Evolutionary conservation across 1,139 yeast species (phyloP), one percentile per base, ranked within the genome.

Genomic region (Taiozyma sp.): DNA sequence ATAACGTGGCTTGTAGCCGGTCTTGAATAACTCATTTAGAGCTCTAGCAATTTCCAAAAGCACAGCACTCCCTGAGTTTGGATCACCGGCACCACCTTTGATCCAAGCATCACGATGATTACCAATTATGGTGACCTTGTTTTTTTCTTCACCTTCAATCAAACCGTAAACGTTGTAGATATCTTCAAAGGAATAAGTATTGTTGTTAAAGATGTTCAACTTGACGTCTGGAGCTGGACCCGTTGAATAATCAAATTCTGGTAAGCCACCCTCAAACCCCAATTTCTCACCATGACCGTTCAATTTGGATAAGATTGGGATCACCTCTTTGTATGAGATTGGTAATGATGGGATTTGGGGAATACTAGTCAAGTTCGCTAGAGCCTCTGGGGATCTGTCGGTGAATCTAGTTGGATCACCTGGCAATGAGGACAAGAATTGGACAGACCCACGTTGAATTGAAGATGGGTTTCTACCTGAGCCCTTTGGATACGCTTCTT

Each of bases 361-460:
- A 47, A 80, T 86, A 6, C 73, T 64, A 34, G 72, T 66, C 24
- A 77, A 77, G 32, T 71, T 76, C 2, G 70, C 83, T 3, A 80
- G 76, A 54, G 80, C 83, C 43, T 90, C 83, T 7, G 95, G 83
- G 61, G 81, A 83, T 0, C 93, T 93, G 19, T 96, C 96, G 4
- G 96, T 86, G 51, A 61, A 62, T 52, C 65, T 59, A 2, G 96
- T 83, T 43, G 97, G 97, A 64, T 91, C 97, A 47, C n/a, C n/a
- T n/a, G n/a, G n/a, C 5, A 75, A 71, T 46, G 78, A 79, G 2
- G 96, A 87, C 50, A 90, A 72, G 63, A 84, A 90, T 67, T 84
- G 88, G 4, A 85, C 93, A 53, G 92, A 83, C 1, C 96, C 96
- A 63, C 97, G 77, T 71, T 88, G 93, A 42, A 87, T 87, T 32